Base-by-base conservation (phyloP, 2,329 filamentous ascomycete species). In the Colletotrichum sp. region DNA sequence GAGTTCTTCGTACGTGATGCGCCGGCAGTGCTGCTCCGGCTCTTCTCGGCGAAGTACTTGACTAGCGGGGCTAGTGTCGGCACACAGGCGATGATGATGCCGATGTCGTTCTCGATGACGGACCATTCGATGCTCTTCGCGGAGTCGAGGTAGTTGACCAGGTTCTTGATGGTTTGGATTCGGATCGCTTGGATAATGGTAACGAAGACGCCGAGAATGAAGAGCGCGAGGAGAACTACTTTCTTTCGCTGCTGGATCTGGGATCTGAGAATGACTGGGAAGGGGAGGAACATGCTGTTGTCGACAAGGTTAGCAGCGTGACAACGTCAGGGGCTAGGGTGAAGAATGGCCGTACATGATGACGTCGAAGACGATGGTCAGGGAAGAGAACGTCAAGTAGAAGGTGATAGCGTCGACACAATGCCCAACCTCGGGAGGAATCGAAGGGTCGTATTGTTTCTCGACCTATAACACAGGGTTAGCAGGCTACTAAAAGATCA, bases 141-240 rank as follows among this genome's bases (percentile, higher is more conserved):
- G 4, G 84, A 87, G 79, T 90, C 86, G 38, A 87, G 84, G 73
- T 87, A 87, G 78, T 86, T 86, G 36, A 79, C 77, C 5, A 89
- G 83, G 16, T 81, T 83, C 48, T 83, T 82, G 76, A 90, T 85
- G n/a, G 86, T 88, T 71, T 86, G 84, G 72, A 90, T 87, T 16
- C 88, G 88, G 75, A 90, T 84, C 71, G 88, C 85, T 77, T 90
- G 88, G 71, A 89, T 88, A 62, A 88, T 77, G 7, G 87, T 88
- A 58, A 90, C 85, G 81, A 90, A 89, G 67, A 87, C 80, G n/a
- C 88, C 89, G 28, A 90, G 83, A 4, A 83, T 82, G 78, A 89
- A 89, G 32, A 89, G 81, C 7, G 80, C 80, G 1, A 85, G 80
- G 1, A 89, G 81, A 5, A 87, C 83, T 5, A 84, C 60, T 79